phyloP scores from a whole-genome alignment of 495 filamentous ascomycete genomes.

The Aspergillus cavernicola region DNA sequence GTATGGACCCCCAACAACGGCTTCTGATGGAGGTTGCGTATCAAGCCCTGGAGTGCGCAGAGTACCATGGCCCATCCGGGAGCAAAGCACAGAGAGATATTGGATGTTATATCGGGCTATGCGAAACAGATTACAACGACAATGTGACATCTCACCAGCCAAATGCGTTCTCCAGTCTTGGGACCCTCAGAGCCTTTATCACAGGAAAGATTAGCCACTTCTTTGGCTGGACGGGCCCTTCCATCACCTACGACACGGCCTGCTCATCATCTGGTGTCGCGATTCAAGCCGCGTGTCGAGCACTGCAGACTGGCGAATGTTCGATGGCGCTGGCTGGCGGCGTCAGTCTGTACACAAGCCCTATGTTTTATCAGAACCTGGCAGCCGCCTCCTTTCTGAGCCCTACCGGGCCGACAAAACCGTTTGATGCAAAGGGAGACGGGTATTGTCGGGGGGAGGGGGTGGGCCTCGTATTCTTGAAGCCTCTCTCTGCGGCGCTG shows the following conservation, averaged over 20 bases:
- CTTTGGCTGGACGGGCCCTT: conserved; percentile 41
- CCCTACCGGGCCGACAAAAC: conserved; percentile 12
- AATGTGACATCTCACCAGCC: conserved; percentile 31
- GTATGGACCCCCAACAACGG: conserved; percentile 51
- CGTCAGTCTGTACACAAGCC: conserved; percentile 35
- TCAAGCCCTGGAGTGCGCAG: conserved; percentile 42
- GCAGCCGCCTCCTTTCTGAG: conserved; percentile 24
- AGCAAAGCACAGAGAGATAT: conserved; percentile 14
- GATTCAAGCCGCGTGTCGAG: conserved; percentile 29
- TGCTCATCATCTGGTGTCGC: conserved; percentile 40
- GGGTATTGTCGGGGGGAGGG: conserved; percentile 46
- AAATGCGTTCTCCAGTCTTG: conserved; percentile 22
- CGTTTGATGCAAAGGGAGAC: conserved; percentile 21
- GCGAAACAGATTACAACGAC: conserved; percentile 28
- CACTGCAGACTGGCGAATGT: conserved; percentile 31
- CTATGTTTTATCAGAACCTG: conserved; percentile 7
- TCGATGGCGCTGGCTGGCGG: conserved; percentile 31
- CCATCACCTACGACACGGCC: conserved; percentile 40
- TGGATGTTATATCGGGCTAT: conserved; percentile 31
- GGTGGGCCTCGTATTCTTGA: conserved; percentile 31
- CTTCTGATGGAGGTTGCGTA: conserved; percentile 45
- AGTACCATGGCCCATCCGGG: conserved; percentile 21
- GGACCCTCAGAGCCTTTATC: conserved; percentile 4
- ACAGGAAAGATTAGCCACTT: conserved; percentile 44
- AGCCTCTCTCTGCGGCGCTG: conserved; percentile 30